Percentiles rank a stretch among this genome's conserved stretches.
phyloP scores from a whole-genome alignment of 1,284 basidiomycete species.

The Cerioporus squamosus region DNA sequence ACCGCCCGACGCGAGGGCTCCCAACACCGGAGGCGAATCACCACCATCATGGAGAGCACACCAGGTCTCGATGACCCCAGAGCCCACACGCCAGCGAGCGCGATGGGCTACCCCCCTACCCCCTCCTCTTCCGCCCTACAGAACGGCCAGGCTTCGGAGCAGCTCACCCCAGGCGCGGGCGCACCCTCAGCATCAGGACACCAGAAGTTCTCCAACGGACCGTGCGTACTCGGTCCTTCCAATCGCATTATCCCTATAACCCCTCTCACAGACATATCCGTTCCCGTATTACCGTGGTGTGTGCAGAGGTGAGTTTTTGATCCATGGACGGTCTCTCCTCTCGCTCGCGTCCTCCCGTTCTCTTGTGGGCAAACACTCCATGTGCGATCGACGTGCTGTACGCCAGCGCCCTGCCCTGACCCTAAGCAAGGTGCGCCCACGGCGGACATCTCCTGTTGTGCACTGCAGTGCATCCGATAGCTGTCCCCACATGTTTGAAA shows the following conservation, averaged over 20 bases:
- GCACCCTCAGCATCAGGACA: constrained; percentile 2
- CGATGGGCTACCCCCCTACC: constrained; percentile 12
- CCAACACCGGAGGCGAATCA: background rate
- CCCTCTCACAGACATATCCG: constrained; percentile 61
- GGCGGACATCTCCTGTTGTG: too few relatives aligned
- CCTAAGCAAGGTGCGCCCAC: too few relatives aligned
- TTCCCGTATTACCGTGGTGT: constrained; percentile 80
- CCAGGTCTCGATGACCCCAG: constrained; percentile 15
- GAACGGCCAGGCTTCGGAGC: constrained; percentile 11
- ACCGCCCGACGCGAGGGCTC: background rate
- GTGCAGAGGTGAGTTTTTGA: constrained; percentile 65
- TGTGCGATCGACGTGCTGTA: too few relatives aligned
- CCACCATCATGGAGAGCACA: constrained; percentile 16
- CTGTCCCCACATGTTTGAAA: too few relatives aligned
- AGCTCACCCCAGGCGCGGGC: background rate
- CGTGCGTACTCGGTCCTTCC: constrained; percentile 30
- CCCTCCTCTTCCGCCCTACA: constrained; percentile 18
- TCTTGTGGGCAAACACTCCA: too few relatives aligned
- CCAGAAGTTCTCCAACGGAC: constrained; percentile 34
- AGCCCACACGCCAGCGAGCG: constrained; percentile 8
- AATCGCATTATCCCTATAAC: constrained; percentile 8
- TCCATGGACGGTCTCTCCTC: background rate
- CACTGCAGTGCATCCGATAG: too few relatives aligned
- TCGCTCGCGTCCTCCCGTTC: background rate
- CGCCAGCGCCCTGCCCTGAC: too few relatives aligned